Evolutionary conservation across 2,329 filamentous ascomycete species (phyloP), one percentile per base, ranked within the genome.

Genomic region (Arthroderma uncinatum): DNA sequence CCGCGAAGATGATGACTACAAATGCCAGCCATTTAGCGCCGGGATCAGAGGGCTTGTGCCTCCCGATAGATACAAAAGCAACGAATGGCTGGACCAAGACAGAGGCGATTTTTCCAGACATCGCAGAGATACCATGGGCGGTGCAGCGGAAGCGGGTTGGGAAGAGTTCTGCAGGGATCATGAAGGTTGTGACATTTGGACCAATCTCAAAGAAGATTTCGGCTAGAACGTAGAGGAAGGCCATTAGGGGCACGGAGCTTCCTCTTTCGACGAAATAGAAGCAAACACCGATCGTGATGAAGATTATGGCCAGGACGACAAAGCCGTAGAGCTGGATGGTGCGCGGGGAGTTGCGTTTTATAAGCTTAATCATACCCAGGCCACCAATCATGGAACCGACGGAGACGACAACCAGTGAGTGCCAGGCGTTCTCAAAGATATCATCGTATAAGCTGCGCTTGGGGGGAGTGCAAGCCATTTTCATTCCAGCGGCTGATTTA

Each of bases 61-160:
- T 14, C 14, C 47, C 47, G 14, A 50, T 50, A 16, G 47, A 12
- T 10, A n/a, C 47, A 33, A 33, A 50, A 19, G 47, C 23, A n/a
- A 50, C 47, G 9, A 50, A 50, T 19, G 16, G 25, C 25, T 50
- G 47, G 10, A 50, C 47, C 8, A 54, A 79, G 67, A 81, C 80
- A 64, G 77, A 78, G 19, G 79, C 79, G 60, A 81, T 73, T 72
- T 81, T 81, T 62, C 78, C 78, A 0, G 73, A 71, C 56, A 78
- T 79, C 37, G 79, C 79, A 0, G 78, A 80, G 67, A 81, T 79
- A 61, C 79, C 79, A 72, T 81, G 79, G 7, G 77, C 80, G 3
- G 79, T 81, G 4, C 78, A 80, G 36, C 79, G 73, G 70, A 81
- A 80, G 21, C 78, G 75, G 1, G 79, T 80, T 1, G 79, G 79